A percentile compares a stretch with the other conserved stretches of the same genome.
These are phyloP conservation scores for Eucalyptus pauciflora DNA, from an alignment of 345 rosid genomes.

Conservation along the genomic window DNA sequence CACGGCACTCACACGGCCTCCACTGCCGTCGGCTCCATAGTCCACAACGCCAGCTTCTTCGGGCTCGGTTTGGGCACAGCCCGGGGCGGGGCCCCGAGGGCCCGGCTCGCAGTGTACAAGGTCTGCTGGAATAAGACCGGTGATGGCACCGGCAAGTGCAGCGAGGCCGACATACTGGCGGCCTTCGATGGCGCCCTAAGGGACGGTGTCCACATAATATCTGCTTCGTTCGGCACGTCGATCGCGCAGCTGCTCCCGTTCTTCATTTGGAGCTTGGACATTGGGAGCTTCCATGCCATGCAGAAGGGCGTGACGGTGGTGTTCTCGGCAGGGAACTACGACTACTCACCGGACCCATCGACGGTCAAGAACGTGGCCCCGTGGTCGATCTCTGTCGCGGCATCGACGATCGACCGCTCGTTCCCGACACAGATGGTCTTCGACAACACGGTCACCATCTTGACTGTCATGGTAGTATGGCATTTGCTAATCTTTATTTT, in stretches of 20 bases:
- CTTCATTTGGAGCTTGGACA: conserved; percentile 13
- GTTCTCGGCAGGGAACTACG: conserved; percentile 46
- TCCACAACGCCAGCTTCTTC: conserved; percentile 14
- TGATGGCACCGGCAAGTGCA: conserved; percentile 15
- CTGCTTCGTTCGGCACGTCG: conserved; percentile 32
- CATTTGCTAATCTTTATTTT: neutral
- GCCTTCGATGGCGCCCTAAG: conserved; percentile 43
- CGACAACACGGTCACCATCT: conserved; percentile 5
- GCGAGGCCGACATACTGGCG: conserved; percentile 42
- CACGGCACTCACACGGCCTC: conserved; percentile 72
- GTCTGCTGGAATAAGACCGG: conserved; percentile 26
- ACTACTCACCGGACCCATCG: conserved; percentile 15
- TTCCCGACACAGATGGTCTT: conserved; percentile 29
- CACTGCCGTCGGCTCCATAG: conserved; percentile 39
- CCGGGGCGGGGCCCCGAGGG: conserved; percentile 56
- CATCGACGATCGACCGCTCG: conserved; percentile 42
- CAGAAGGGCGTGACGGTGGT: conserved; percentile 45
- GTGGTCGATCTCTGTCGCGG: conserved; percentile 48
- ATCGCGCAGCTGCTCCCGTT: conserved; percentile 34
- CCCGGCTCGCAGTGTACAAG: conserved; percentile 52
- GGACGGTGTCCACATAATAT: conserved; percentile 43
- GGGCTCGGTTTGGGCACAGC: conserved; percentile 35
- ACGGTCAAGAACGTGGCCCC: conserved; percentile 41
- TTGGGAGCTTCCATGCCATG: conserved; percentile 50
- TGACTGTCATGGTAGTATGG: conserved; percentile 19